Percentiles rank a stretch among this genome's conserved stretches.
These are phyloP conservation scores for Oropetium thomaeum DNA, from an alignment of 176 grass and related monocot genomes.

Conservation along the genomic window DNA sequence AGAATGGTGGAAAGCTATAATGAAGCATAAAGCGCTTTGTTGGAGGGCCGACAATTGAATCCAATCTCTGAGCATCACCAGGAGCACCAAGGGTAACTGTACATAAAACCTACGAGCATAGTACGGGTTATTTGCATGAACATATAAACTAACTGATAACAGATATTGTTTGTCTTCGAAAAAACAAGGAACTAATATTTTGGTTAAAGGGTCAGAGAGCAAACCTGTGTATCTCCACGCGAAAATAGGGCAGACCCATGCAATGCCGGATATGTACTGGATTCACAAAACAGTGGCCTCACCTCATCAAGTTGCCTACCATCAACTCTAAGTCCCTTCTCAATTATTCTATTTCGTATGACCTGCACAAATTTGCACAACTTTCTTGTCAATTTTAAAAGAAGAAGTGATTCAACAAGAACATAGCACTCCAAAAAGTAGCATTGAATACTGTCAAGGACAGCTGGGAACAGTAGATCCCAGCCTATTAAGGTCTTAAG, in stretches of 20 bases:
- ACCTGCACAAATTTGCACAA: slow-evolving; percentile 48
- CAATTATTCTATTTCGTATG: slow-evolving; percentile 92
- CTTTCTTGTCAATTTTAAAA: slow-evolving; percentile 3
- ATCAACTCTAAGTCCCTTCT: slow-evolving; percentile 88
- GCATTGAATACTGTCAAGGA: slow-evolving; percentile 19
- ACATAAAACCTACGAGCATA: slow-evolving; percentile 75
- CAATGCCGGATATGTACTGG: slow-evolving; percentile 60
- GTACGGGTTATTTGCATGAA: slow-evolving; percentile 2
- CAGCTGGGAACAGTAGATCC: neutral
- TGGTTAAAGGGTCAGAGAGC: neutral
- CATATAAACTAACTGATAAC: neutral
- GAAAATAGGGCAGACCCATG: slow-evolving; percentile 98
- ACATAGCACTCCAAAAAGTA: slow-evolving; percentile 23
- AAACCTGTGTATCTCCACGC: slow-evolving; percentile 85
- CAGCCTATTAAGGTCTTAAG: neutral
- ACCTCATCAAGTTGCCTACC: slow-evolving; percentile 97
- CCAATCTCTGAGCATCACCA: slow-evolving; percentile 88
- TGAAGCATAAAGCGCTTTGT: slow-evolving; percentile 99
- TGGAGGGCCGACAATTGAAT: slow-evolving; percentile 94
- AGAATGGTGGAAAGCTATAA: slow-evolving; percentile 96
- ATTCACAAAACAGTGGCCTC: slow-evolving; percentile 87
- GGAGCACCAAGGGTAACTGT: slow-evolving; percentile 94
- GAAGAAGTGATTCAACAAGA: slow-evolving; percentile 7
- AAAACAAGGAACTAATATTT: neutral
- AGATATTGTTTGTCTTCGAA: neutral